phyloP scores from a whole-genome alignment of 305 asterid species.

The Fraxinus dipetala region DNA sequence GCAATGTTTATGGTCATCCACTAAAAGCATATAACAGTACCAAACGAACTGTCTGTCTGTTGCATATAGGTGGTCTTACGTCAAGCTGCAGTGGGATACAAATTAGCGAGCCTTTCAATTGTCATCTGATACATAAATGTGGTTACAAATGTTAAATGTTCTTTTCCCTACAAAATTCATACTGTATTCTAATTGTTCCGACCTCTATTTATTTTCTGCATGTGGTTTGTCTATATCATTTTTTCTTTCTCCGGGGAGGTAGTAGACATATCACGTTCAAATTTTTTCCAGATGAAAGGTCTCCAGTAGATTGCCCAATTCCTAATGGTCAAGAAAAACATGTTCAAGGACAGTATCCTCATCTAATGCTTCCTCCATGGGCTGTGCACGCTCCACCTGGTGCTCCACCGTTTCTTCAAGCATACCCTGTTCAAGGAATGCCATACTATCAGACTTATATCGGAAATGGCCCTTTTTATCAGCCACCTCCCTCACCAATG shows the following conservation, averaged over 20 bases:
- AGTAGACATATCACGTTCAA: conserved; percentile 17
- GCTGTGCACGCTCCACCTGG: conserved; percentile 65
- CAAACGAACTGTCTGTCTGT: neutral
- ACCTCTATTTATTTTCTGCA: neutral
- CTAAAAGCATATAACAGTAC: neutral
- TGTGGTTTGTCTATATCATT: neutral
- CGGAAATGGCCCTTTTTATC: conserved; percentile 62
- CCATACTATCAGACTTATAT: conserved; percentile 72
- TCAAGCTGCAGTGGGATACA: neutral
- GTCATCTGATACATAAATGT: neutral
- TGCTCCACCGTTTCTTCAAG: conserved; percentile 61
- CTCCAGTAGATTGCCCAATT: conserved; percentile 44
- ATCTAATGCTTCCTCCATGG: conserved; percentile 69
- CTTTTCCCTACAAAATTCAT: neutral
- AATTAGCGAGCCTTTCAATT: neutral
- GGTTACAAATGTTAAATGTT: neutral
- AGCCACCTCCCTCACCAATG: conserved; percentile 60
- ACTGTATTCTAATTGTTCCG: neutral
- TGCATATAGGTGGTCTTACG: neutral
- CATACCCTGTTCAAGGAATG: conserved; percentile 89
- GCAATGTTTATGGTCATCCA: neutral
- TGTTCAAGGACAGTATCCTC: conserved; percentile 72
- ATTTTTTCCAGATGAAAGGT: conserved; percentile 36
- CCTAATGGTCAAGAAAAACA: conserved; percentile 60
- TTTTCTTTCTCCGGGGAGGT: neutral